These are phyloP conservation scores for Pleurotus sapidus DNA, from an alignment of 768 basidiomycete species.

Conservation along the genomic window DNA sequence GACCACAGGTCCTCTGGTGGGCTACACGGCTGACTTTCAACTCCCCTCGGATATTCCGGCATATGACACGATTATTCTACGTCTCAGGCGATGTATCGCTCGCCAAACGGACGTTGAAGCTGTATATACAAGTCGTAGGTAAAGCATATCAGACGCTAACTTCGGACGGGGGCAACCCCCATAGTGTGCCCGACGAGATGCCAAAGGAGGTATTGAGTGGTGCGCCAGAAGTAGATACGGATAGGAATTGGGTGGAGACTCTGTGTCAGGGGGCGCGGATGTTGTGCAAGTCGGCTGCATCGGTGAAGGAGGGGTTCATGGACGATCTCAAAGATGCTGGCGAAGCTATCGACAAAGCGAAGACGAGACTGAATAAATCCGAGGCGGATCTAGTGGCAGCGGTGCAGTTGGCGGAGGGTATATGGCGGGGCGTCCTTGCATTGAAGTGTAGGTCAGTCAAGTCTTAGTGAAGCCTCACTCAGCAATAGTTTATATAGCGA, in stretches of 20 bases:
- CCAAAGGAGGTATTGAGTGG: constrained; percentile 8
- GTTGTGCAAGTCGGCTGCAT: constrained; percentile 54
- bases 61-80: constrained; percentile 75
- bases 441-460: constrained; percentile 50
- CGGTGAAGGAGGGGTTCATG: constrained; percentile 33
- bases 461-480: too few relatives aligned
- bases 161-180: constrained; percentile 21
- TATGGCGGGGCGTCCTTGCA: constrained; percentile 70
- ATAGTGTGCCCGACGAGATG: background rate
- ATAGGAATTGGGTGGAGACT: constrained; percentile 73
- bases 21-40: constrained; percentile 93
- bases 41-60: constrained; percentile 79
- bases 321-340: constrained; percentile 65
- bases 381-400: constrained; percentile 56
- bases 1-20: constrained; percentile 82
- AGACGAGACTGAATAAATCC: constrained; percentile 44
- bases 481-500: constrained; percentile 39
- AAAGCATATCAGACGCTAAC: constrained; percentile 72
- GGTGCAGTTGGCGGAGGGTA: constrained; percentile 66
- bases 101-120: constrained; percentile 69
- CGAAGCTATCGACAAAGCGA: constrained; percentile 56
- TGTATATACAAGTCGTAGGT: constrained; percentile 83
- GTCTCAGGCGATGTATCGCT: constrained; percentile 57
- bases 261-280: constrained; percentile 76
- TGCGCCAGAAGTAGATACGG: constrained; percentile 47